Base-by-base conservation (phyloP, 2,329 filamentous ascomycete species). In the Ciborinia camelliae region DNA sequence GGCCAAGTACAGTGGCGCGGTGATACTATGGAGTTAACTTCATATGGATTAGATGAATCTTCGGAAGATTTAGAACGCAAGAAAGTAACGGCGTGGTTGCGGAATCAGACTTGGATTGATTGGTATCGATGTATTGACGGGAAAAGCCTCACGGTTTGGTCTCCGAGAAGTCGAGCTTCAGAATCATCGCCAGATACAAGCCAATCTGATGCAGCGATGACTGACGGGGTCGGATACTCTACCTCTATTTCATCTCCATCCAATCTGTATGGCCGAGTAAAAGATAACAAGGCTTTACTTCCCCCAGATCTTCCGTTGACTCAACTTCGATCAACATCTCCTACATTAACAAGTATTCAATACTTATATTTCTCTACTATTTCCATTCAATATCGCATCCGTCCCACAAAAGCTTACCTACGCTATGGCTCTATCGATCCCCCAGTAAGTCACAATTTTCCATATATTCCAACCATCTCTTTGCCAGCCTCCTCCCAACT, bases 351-450 rank as follows among this genome's bases (percentile, higher is more conserved):
- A 37, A 48, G n/a, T 28, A 1, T 9, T 10, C 45, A 60, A 26
- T 60, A 39, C 23, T 20, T 60, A 37, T n/a, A 50, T 23, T 50
- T 60, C n/a, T 60, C 57, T 50, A 39, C 45, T 1, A 48, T 60
- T 1, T 50, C 32, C 12, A 18, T 60, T 37, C 57, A 60, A 26
- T 50, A 48, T 18, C 45, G 57, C 9, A 60, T 50, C n/a, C 43
- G 57, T 26, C n/a, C 15, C n/a, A 48, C 57, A 26, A 9, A 8
- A 26, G 32, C 43, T 3, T 48, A 26, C 6, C 23, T 60, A 28
- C 43, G 57, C 57, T 60, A 60, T 48, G 45, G 43, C 20, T 60
- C 45, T 6, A 39, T 50, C 35, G 57, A 41, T 7, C 57, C 57
- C 18, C 30, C 20, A 37, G 43, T 50, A 28, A 60, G 57, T 53